phyloP scores from a whole-genome alignment of 129 eudicot species.

The Flaveria brownii region DNA sequence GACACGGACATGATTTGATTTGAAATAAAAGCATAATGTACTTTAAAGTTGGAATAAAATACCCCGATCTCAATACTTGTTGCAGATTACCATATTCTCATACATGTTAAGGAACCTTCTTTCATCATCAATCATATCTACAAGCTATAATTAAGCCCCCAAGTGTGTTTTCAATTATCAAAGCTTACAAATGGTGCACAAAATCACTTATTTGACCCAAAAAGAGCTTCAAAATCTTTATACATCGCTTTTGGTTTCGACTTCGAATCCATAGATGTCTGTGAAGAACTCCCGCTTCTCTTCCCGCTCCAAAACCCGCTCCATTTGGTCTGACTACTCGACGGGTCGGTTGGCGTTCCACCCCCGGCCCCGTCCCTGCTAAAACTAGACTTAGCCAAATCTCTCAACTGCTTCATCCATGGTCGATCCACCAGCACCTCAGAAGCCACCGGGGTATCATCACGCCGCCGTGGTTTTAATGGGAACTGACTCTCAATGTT shows the following conservation, averaged over 20 bases:
- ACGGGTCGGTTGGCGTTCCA: constrained; percentile 52
- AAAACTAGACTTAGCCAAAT: constrained; percentile 76
- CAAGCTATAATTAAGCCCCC: constrained; percentile 28
- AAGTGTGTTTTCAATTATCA: not conserved
- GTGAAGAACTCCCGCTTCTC: constrained; percentile 68
- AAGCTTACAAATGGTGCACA: constrained; percentile 15
- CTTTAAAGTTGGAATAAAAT: not conserved
- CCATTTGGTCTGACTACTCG: constrained; percentile 60
- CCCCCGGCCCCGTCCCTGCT: constrained; percentile 38
- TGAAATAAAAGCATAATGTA: not conserved
- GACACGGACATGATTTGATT: no score
- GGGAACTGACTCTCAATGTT: constrained; percentile 43
- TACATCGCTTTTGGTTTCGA: constrained; percentile 63
- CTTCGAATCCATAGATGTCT: constrained; percentile 56
- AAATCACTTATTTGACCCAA: constrained; percentile 56
- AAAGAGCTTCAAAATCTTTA: constrained; percentile 90
- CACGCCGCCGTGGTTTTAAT: constrained; percentile 5
- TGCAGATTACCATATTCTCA: not conserved
- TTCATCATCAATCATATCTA: constrained; percentile 32
- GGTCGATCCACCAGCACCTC: constrained; percentile 51
- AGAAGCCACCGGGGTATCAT: constrained; percentile 19
- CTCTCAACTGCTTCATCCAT: constrained; percentile 80
- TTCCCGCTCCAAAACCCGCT: constrained; percentile 70
- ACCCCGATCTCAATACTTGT: not conserved
- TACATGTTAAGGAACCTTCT: constrained; percentile 1